A percentile compares a stretch with the other conserved stretches of the same genome.
Conservation (phyloP, 2,329 filamentous ascomycete species). For the Teratosphaeriaceae sp. region DNA sequence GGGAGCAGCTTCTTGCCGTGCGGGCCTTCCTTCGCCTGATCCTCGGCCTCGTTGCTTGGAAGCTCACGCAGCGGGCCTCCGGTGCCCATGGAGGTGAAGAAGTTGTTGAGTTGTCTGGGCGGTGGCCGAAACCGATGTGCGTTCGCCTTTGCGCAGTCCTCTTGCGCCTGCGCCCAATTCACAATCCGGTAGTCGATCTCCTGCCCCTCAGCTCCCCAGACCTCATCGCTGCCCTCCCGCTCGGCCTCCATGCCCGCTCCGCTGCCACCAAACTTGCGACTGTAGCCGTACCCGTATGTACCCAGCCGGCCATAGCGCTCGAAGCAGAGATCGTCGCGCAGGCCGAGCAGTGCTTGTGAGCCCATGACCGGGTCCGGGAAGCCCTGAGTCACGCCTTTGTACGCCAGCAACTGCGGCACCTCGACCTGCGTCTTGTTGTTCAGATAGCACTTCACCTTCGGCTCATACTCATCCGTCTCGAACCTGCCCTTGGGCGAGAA, state of each 20-base stretch:
- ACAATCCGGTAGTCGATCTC: slow-evolving; percentile 72
- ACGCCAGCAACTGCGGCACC: slow-evolving; percentile 66
- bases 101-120: slow-evolving; percentile 28
- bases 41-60: neutral
- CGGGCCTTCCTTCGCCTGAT: neutral
- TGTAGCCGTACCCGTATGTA: slow-evolving; percentile 87
- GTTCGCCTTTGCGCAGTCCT: slow-evolving; percentile 66
- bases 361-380: slow-evolving; percentile 81
- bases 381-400: slow-evolving; percentile 70
- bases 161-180: slow-evolving; percentile 73
- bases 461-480: slow-evolving; percentile 39
- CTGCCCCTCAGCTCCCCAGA: slow-evolving; percentile 60
- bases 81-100: slow-evolving; percentile 34
- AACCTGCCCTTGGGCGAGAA: slow-evolving; percentile 68
- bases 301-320: slow-evolving; percentile 84
- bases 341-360: slow-evolving; percentile 72
- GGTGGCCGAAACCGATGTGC: slow-evolving; percentile 55
- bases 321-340: slow-evolving; percentile 84
- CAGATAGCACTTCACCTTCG: slow-evolving; percentile 70
- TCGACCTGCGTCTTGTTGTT: slow-evolving; percentile 59
- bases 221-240: slow-evolving; percentile 67
- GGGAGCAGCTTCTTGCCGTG: slow-evolving; percentile 33
- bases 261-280: slow-evolving; percentile 66
- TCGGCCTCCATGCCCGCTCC: slow-evolving; percentile 84
- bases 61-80: slow-evolving; percentile 22